Base-by-base conservation (phyloP, 345 rosid species). In the Limnanthes douglasii region DNA sequence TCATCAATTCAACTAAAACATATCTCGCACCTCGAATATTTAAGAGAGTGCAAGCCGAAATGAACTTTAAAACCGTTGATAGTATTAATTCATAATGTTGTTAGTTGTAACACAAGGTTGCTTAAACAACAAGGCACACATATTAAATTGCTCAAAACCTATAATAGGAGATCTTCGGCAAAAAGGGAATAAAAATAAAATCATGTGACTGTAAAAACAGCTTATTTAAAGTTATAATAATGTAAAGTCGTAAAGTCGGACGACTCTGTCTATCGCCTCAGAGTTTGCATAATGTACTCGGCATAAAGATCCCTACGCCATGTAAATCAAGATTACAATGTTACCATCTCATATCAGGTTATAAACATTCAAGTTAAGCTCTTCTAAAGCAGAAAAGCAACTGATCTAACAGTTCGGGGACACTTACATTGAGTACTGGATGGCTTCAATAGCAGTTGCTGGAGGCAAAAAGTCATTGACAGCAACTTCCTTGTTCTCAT, bases 401-500 rank as follows among this genome's bases (percentile, higher is more conserved):
- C 14, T n/a, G 21, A 17, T 2, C 12, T 0, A 18, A 12, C 18
- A 20, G 16, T 15, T 15, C 8, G 36, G 3, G 21, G 26, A 6
- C 3, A 50, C 78, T 60, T 70, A 88, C 97, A 84, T 88, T 3
- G 97, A 88, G 63, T 83, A 60, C 54, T 77, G 92, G 49, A 88
- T 74, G 46, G 95, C 97, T 52, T 57, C 86, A 22, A 49, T 39
- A 21, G 95, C 95, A 11, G 59, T 31, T 21, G 43, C 48, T 5
- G 95, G 37, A 35, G 97, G 95, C 37, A 88, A 49, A 36, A 88
- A 83, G 1, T 88, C 94, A 15, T 88, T 70, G 15, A 88, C 97
- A 17, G 97, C 97, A 26, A 88, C 97, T 62, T 68, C 81, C 68
- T 88, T 83, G 75, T 88, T 74, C 69, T 88, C 97, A 24, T 88